These are phyloP conservation scores for Marasmius fiardii DNA, from an alignment of 1,284 basidiomycete genomes.

Conservation along the genomic window DNA sequence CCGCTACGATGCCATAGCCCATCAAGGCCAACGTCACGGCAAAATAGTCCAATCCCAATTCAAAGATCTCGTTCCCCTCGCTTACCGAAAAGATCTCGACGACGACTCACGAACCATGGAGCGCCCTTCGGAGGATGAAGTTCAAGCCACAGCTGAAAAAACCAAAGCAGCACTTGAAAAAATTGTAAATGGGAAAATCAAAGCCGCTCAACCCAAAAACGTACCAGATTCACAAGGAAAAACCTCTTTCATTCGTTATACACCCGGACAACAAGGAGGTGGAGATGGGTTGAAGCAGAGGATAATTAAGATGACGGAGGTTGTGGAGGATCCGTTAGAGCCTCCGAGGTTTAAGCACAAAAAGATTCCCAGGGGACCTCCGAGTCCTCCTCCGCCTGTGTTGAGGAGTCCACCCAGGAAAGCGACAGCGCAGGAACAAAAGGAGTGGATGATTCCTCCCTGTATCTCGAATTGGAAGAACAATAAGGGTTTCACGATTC, in stretches of 20 bases:
- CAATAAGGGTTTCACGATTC: constrained; percentile 99
- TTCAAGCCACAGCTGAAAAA: constrained; percentile 85
- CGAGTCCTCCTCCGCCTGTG: constrained; percentile 96
- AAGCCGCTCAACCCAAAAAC: constrained; percentile 92
- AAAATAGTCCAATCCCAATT: constrained; percentile 92
- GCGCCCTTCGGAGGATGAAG: constrained; percentile 88
- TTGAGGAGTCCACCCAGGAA: constrained; percentile 94
- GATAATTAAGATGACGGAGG: constrained; percentile 98
- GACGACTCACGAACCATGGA: constrained; percentile 82
- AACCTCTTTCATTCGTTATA: constrained; percentile 92
- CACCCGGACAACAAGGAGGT: constrained; percentile 83
- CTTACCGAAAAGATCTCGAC: constrained; percentile 84
- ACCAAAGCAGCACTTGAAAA: constrained; percentile 92
- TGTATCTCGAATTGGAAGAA: constrained; percentile 99
- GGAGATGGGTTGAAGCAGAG: constrained; percentile 80
- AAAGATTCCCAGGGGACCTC: constrained; percentile 95
- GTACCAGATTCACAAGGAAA: constrained; percentile 78
- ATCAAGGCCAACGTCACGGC: constrained; percentile 87
- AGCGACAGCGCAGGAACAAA: constrained; percentile 95
- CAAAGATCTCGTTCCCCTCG: constrained; percentile 94
- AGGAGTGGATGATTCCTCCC: constrained; percentile 99
- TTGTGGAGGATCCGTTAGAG: constrained; percentile 96
- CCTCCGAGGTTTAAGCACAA: constrained; percentile 98
- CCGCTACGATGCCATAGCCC: constrained; percentile 95
- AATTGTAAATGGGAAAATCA: constrained; percentile 93